Percentiles rank a stretch among this genome's conserved stretches.
Conservation (phyloP, 805 yeast species). For the Saturnispora besseyi region DNA sequence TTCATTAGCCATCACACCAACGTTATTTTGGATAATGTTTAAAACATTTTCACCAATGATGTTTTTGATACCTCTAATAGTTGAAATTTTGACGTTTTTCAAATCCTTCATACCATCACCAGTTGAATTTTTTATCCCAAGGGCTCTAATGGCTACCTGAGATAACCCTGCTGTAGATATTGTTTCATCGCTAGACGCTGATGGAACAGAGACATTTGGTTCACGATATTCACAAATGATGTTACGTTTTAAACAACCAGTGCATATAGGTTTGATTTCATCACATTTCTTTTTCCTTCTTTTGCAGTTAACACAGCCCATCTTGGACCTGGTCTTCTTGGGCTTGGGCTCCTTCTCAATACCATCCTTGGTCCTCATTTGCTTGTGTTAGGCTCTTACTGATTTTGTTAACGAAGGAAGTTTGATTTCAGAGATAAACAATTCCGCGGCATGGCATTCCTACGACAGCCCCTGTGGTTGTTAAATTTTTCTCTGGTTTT, state of each 20-base stretch:
- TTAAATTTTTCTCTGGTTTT: not conserved
- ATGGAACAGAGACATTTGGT: not conserved
- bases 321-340: slow-evolving; percentile 16
- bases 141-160: slow-evolving; percentile 3
- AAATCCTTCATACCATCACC: slow-evolving; percentile 8
- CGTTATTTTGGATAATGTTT: slow-evolving; percentile 4
- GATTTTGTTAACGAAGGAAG: not conserved
- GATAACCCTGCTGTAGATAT: slow-evolving; percentile 3
- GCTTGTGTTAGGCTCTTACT: not conserved
- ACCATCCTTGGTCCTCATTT: not conserved
- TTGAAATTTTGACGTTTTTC: slow-evolving; percentile 6
- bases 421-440: not conserved
- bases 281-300: slow-evolving; percentile 26
- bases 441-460: not conserved
- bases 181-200: not conserved
- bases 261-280: slow-evolving; percentile 22
- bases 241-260: slow-evolving; percentile 21
- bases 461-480: not conserved
- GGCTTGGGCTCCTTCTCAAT: not conserved
- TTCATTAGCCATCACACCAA: not conserved
- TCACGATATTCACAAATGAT: slow-evolving; percentile 16
- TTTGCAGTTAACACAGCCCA: slow-evolving; percentile 24
- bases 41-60: slow-evolving; percentile 7
- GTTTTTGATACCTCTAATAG: slow-evolving; percentile 6
- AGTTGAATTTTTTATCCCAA: slow-evolving; percentile 6